Evolutionary conservation across 805 yeast genomes (phyloP), one percentile per base, ranked within the genome.

Genomic region (Zygosaccharomyces gambellarensis): DNA sequence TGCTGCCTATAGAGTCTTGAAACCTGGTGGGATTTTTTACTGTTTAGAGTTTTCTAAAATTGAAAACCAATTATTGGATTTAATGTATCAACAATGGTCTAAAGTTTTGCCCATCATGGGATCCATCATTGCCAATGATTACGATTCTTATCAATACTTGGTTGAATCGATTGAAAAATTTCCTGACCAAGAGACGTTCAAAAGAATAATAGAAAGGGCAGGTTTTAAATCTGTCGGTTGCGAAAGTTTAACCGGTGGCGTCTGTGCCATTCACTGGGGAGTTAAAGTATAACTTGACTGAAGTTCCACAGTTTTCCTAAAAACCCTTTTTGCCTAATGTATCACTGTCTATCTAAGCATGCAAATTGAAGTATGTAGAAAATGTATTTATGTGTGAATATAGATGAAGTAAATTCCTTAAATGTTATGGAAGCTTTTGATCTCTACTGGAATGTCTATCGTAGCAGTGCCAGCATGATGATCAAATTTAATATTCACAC

Each of bases 1-100:
- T 59, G 85, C 97, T n/a, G 99, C 99, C 30, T 86, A 92, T 73
- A 80, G 99, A 60, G 96, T 92, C 28, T 79, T 94, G 65, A 88
- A 85, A 69, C 98, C 98, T 10, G 99, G 99, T 62, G 99, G 99
- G 61, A 87, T 94, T 42, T 94, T 94, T 67, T 97, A 96, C 34
- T 90, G 98, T 70, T 76, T 94, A 51, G 99, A 94, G 68, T 94
- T 94, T 64, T 85, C 95, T 47, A 94, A 90, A 65, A 97, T 94
- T 49, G 84, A 85, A 44, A 87, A 89, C 67, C 83, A 85, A 27
- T 63, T 82, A 8, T 72, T 94, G 46, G 92, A 88, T 65, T 74
- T 80, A 52, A 70, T 82, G 25, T 94, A 94, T 75, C 89, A 86
- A 64, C 83, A 88, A 36, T 94, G 95, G 78, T 87, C 97, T 12